Conservation (phyloP, 768 basidiomycete species). For the Filobasidium floriforme region DNA sequence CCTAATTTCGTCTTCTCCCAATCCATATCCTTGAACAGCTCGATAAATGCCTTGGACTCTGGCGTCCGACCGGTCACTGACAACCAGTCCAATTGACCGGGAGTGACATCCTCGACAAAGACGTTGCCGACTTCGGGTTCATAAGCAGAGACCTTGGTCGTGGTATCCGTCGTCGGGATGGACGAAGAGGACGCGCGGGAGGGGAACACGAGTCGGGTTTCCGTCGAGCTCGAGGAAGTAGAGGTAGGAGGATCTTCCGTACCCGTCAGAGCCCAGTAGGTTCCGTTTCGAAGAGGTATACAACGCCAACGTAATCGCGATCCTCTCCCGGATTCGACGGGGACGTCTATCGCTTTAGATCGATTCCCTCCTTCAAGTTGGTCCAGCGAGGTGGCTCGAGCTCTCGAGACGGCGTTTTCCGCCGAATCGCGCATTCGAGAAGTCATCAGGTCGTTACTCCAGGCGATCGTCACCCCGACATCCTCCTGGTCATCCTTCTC, state of each 20-base stretch:
- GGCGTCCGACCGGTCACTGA: neutral
- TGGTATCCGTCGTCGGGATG: neutral
- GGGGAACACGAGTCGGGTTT: neutral
- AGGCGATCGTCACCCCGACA: neutral
- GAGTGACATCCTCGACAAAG: neutral
- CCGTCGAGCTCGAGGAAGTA: neutral
- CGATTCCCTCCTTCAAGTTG: no score
- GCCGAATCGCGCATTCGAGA: neutral
- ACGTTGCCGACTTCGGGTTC: neutral
- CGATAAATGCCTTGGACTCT: neutral
- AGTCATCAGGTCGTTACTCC: neutral
- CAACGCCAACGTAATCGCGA: neutral
- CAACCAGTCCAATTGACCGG: neutral
- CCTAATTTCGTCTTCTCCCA: constrained; percentile 6
- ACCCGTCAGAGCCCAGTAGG: neutral
- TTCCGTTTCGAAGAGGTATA: neutral
- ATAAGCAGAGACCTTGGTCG: neutral
- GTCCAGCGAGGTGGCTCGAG: no score
- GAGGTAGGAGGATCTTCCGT: neutral
- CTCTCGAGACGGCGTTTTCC: no score
- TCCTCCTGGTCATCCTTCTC: neutral
- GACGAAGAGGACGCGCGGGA: neutral
- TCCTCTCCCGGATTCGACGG: neutral
- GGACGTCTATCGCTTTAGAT: neutral
- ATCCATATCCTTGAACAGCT: neutral